These are phyloP conservation scores for Annulohypoxylon bovei DNA, from an alignment of 495 filamentous ascomycete genomes.

Conservation along the genomic window DNA sequence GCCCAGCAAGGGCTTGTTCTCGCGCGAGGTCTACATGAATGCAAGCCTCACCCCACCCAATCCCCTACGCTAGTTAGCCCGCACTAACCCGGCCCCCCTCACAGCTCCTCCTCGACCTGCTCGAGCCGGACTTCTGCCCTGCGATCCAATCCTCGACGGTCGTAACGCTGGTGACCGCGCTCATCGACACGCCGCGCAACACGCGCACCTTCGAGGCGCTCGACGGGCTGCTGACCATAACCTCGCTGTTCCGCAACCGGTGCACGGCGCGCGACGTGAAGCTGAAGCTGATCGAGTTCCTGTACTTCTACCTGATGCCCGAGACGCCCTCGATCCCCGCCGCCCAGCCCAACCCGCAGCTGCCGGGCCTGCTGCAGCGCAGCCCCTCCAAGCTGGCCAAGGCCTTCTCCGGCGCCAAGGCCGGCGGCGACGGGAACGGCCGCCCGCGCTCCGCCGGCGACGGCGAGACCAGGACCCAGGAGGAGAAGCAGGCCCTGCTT, in stretches of 20 bases:
- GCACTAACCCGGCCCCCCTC: neutral
- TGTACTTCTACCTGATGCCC: slow-evolving; percentile 98
- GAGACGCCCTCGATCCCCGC: slow-evolving; percentile 72
- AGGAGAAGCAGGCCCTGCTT: slow-evolving; percentile 87
- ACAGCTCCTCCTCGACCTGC: slow-evolving; percentile 87
- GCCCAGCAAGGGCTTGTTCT: slow-evolving; percentile 88
- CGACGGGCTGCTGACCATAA: slow-evolving; percentile 94
- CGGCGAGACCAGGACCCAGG: slow-evolving; percentile 71
- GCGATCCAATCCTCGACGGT: slow-evolving; percentile 90
- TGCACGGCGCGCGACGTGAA: slow-evolving; percentile 87
- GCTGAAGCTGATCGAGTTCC: slow-evolving; percentile 90
- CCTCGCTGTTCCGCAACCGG: slow-evolving; percentile 87
- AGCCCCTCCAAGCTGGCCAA: slow-evolving; percentile 76
- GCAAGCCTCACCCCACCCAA: slow-evolving; percentile 50
- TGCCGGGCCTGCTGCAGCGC: slow-evolving; percentile 65
- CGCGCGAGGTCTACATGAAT: slow-evolving; percentile 94
- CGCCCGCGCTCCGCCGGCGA: slow-evolving; percentile 50
- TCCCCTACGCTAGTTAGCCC: neutral
- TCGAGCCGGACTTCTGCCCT: slow-evolving; percentile 91
- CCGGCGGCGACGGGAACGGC: slow-evolving; percentile 53
- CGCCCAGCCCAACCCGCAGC: slow-evolving; percentile 44
- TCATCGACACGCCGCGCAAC: slow-evolving; percentile 84
- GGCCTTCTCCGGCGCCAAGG: slow-evolving; percentile 52
- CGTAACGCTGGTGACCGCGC: slow-evolving; percentile 86
- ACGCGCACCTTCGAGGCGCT: slow-evolving; percentile 90